Conservation (phyloP, 225 moss, liverwort and hornwort species). For the Physcomitrellopsis africana region DNA sequence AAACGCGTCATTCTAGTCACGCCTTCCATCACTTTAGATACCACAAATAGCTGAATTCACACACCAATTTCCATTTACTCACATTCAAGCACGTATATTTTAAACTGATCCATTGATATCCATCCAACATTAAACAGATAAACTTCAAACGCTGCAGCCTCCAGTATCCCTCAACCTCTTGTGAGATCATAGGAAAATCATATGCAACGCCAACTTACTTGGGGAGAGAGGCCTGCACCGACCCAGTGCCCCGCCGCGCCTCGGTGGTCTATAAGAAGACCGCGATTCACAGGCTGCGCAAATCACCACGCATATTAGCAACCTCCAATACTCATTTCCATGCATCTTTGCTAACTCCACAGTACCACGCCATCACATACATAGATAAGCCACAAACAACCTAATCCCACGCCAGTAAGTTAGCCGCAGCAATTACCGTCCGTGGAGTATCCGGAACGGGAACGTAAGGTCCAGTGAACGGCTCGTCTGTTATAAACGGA, state of each 20-base stretch:
- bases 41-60: too few relatives aligned
- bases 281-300: constrained; percentile 55
- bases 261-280: constrained; percentile 60
- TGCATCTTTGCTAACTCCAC: background rate
- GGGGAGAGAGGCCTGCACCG: constrained; percentile 60
- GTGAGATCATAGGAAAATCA: too few relatives aligned
- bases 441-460: constrained; percentile 78
- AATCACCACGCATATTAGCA: constrained; percentile 23
- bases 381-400: background rate
- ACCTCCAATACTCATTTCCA: background rate
- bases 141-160: too few relatives aligned
- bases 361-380: background rate
- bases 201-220: constrained; percentile 34
- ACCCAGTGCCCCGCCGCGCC: constrained; percentile 61
- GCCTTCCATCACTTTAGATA: too few relatives aligned
- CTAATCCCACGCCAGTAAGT: background rate
- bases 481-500: constrained; percentile 81
- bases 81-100: too few relatives aligned
- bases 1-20: background rate
- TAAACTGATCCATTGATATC: too few relatives aligned
- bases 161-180: too few relatives aligned
- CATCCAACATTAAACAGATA: too few relatives aligned
- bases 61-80: too few relatives aligned
- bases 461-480: constrained; percentile 60
- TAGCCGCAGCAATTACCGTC: constrained; percentile 43